Conservation (phyloP, 2,329 filamentous ascomycete species). For the Aspergillus thermomutatus region DNA sequence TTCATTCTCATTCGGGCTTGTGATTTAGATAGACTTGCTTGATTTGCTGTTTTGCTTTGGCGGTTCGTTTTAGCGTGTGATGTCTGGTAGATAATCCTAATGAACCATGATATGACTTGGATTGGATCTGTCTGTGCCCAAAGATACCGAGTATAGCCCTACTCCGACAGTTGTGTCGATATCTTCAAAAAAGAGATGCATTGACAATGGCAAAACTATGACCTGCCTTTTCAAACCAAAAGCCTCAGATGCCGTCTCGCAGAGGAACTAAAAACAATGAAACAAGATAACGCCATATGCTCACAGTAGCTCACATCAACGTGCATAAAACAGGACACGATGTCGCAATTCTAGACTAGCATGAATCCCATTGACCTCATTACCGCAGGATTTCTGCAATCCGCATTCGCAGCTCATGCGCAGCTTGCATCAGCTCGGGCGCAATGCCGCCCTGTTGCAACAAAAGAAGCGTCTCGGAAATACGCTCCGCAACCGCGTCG, state of each 20-base stretch:
- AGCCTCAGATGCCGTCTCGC: not conserved
- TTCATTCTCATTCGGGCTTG: not conserved
- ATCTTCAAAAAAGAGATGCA: not conserved
- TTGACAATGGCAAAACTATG: not conserved
- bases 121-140: not conserved
- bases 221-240: not conserved
- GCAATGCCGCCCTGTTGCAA: conserved; percentile 45
- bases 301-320: not conserved
- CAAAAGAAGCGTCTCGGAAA: conserved; percentile 44
- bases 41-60: not conserved
- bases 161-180: not conserved
- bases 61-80: not conserved
- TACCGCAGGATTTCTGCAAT: conserved; percentile 41
- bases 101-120: not conserved
- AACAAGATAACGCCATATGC: not conserved
- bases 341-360: not conserved
- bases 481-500: conserved; percentile 52
- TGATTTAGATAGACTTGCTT: not conserved
- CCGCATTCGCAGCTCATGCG: conserved; percentile 39
- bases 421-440: conserved; percentile 35
- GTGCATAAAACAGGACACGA: not conserved
- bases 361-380: conserved; percentile 3
- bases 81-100: not conserved
- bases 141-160: too few relatives aligned
- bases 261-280: not conserved